Base-by-base conservation (phyloP, 106 monocot genomes). In the Acorus gramineus region DNA sequence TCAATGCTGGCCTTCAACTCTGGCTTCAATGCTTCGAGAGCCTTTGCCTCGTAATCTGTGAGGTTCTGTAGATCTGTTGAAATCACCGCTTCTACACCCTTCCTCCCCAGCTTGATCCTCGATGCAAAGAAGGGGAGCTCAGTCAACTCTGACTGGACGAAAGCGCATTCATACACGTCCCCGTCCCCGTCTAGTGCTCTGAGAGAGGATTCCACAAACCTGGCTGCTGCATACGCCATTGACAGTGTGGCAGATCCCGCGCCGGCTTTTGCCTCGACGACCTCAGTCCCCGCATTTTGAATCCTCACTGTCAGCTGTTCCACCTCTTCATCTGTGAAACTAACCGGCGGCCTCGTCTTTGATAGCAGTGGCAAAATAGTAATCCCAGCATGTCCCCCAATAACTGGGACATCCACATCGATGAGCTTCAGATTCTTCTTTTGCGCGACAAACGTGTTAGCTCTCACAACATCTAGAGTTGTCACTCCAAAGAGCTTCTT, bases 191-290 rank as follows among this genome's bases (percentile, higher is more conserved):
- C 79, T 53, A 86, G 61, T 0, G 79, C 86, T 14, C 79, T 64
- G 3, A 86, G 76, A 55, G 82, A 82, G 9, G 79, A 79, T 66
- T 86, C 86, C 3, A 86, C 86, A 68, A 86, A 82, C 56, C 86
- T 65, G 4, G 86, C 86, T 11, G 86, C 81, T 2, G 86, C 82
- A 48, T 86, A 86, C 3, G 86, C 86, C 86, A 86, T 86, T 4
- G 82, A 82, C 13, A 86, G 69, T 2, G 86, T 86, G 28, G 86
- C 86, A 44, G 86, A 86, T 2, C 86, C 86, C 10, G 76, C 79
- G 59, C 86, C 86, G 10, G 86, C 86, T 64, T 86, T 86, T 10
- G 86, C 86, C 79, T 86, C 82, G 12, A 86, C 82, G 4, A 86
- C 86, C 63, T 86, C 86, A 4, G 86, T 86, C 1, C 86, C 86